Evolutionary conservation across 306 rosid genomes (phyloP).

Genomic region (Erythrophleum fordii): DNA sequence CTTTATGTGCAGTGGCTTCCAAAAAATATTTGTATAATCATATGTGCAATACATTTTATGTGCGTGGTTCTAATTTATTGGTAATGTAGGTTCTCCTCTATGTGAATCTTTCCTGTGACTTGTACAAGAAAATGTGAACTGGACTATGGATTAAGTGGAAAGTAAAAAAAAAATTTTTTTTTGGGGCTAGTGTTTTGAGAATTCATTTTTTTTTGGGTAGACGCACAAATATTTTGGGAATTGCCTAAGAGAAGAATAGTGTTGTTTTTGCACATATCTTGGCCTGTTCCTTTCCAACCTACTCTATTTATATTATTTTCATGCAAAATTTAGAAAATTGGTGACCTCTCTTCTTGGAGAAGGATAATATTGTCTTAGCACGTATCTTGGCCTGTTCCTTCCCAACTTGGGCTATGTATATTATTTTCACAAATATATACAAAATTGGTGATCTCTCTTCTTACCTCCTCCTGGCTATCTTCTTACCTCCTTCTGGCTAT

Average conservation of each 20-base stretch:
- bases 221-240: background rate
- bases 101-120: background rate
- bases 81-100: background rate
- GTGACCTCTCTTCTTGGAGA: no score
- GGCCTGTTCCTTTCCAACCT: background rate
- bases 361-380: no score
- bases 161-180: no score
- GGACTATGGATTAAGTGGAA: background rate
- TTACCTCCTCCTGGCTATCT: no score
- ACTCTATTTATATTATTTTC: no score
- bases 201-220: no score
- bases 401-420: no score
- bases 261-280: background rate
- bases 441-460: no score
- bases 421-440: no score
- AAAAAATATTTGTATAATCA: no score
- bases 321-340: background rate
- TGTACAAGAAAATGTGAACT: constrained; percentile 14
- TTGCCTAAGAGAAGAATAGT: background rate
- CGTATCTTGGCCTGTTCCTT: no score
- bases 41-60: background rate
- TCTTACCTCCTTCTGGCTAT: constrained; percentile 21
- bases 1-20: background rate
- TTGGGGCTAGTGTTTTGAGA: no score
- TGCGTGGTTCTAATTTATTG: background rate